Percentiles rank a stretch among this genome's conserved stretches.
These are phyloP conservation scores for Hyaloscypha finlandica DNA, from an alignment of 495 filamentous ascomycete species.

Conservation along the genomic window DNA sequence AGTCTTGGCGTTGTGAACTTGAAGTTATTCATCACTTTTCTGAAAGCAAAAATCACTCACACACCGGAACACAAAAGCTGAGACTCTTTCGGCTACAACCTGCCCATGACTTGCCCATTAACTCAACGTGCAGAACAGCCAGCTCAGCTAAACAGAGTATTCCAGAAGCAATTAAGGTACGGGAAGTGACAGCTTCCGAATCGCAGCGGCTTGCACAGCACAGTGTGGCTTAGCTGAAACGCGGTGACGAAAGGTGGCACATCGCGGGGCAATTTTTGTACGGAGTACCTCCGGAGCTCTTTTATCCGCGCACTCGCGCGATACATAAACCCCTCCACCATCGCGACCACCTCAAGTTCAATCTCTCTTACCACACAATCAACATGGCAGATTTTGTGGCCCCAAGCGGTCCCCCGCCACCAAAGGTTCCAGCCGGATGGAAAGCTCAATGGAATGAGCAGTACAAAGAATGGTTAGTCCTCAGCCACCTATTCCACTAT, in stretches of 20 bases:
- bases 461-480: constrained; percentile 73
- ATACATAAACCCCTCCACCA: neutral
- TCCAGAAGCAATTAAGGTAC: neutral
- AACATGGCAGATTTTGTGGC: constrained; percentile 64
- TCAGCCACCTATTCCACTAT: neutral
- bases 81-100: no score
- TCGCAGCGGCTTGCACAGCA: neutral
- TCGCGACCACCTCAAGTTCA: neutral
- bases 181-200: neutral
- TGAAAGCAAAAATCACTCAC: no score
- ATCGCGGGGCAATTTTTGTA: neutral
- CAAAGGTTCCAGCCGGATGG: constrained; percentile 87
- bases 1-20: no score
- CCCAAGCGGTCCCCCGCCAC: constrained; percentile 81
- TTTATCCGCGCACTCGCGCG: neutral
- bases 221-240: constrained; percentile 1
- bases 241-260: neutral
- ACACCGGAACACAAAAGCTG: no score
- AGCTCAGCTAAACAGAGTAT: neutral
- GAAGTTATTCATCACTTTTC: no score
- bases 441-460: constrained; percentile 64
- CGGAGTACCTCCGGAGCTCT: neutral
- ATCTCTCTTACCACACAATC: constrained; percentile 4
- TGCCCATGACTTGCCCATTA: neutral
- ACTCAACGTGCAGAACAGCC: neutral